Evolutionary conservation across 2,329 filamentous ascomycete genomes (phyloP).

Genomic region (Epicoccum sorghinum): DNA sequence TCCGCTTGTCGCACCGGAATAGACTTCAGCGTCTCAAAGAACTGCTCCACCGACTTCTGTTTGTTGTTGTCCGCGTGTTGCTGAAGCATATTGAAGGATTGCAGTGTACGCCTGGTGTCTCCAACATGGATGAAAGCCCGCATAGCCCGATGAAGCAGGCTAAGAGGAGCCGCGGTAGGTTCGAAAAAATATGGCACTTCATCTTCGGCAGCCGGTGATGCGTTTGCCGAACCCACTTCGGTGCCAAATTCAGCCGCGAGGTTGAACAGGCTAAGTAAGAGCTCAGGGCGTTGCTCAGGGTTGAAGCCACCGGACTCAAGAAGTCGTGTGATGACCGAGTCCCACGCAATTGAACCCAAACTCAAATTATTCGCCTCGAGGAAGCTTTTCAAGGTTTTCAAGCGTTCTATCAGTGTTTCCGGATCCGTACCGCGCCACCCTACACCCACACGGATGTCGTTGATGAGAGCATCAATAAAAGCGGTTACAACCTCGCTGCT

Average conservation of each 20-base stretch:
- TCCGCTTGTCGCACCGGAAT: constrained; percentile 24
- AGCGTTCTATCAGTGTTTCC: constrained; percentile 39
- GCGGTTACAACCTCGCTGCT: constrained; percentile 64
- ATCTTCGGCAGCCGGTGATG: constrained; percentile 25
- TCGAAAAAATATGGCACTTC: constrained; percentile 52
- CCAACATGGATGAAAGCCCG: constrained; percentile 48
- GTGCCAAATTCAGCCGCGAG: constrained; percentile 51
- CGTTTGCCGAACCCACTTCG: constrained; percentile 47
- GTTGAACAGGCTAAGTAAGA: constrained; percentile 49
- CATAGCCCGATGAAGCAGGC: constrained; percentile 52
- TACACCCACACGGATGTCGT: constrained; percentile 52
- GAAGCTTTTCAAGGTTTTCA: constrained; percentile 47
- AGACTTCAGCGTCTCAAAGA: constrained; percentile 46
- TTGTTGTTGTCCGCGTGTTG: constrained; percentile 53
- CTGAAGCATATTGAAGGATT: constrained; percentile 48
- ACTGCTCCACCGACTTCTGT: constrained; percentile 48
- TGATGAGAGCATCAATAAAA: constrained; percentile 60
- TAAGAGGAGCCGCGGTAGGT: constrained; percentile 51
- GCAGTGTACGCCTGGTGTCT: constrained; percentile 47
- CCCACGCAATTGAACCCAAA: constrained; percentile 52
- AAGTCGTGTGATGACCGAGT: constrained; percentile 57
- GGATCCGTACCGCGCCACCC: constrained; percentile 48
- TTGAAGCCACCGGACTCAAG: constrained; percentile 56
- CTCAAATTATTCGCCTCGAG: constrained; percentile 47
- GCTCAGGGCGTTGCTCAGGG: constrained; percentile 52